Percentiles rank a stretch among this genome's conserved stretches.
These are phyloP conservation scores for Salicornia ramosissima DNA, from an alignment of 148 eudicot species.

Conservation along the genomic window DNA sequence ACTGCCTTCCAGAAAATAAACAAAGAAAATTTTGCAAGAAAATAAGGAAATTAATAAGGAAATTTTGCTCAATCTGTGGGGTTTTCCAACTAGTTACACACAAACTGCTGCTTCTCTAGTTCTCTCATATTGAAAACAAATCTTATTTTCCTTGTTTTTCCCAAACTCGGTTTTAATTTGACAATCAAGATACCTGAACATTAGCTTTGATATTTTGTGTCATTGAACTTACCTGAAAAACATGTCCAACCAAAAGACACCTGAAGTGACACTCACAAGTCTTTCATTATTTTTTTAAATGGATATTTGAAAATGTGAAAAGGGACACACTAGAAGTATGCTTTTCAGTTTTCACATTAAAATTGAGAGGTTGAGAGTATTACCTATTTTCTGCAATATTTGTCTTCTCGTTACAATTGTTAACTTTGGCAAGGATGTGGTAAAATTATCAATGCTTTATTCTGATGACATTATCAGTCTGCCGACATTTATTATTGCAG, in stretches of 20 bases:
- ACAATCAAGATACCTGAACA: neutral
- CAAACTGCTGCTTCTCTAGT: no score
- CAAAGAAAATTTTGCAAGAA: neutral
- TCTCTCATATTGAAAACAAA: neutral
- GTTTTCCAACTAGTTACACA: neutral
- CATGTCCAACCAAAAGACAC: neutral
- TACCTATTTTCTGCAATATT: neutral
- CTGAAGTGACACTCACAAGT: neutral
- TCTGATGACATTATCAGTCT: slow-evolving; percentile 91
- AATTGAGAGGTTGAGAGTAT: neutral
- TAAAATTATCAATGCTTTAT: slow-evolving; percentile 32
- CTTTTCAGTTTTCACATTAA: neutral
- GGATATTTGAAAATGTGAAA: neutral
- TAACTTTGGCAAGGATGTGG: slow-evolving; percentile 1
- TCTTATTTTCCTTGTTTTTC: neutral
- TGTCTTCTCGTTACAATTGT: neutral
- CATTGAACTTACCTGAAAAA: neutral
- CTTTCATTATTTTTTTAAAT: neutral
- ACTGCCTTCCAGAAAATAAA: neutral
- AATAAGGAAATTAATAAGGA: neutral
- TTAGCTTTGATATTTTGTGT: neutral
- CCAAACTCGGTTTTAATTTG: neutral
- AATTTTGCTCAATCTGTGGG: neutral
- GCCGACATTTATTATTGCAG: slow-evolving; percentile 99
- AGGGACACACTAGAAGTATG: neutral